phyloP scores from a whole-genome alignment of 2,329 filamentous ascomycete species.

The Pseudocercospora eumusae region DNA sequence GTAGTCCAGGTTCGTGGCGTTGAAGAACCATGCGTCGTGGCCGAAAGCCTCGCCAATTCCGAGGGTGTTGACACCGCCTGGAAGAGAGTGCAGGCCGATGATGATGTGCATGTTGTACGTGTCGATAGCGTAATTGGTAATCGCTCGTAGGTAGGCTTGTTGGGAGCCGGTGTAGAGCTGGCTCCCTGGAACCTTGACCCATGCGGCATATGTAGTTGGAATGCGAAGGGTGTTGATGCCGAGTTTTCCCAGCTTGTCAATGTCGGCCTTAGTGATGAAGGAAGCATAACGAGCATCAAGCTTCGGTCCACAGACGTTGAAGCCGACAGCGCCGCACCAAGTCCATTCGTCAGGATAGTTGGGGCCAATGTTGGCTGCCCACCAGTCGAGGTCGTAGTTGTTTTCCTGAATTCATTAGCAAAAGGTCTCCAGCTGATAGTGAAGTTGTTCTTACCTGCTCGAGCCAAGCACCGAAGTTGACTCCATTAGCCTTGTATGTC shows the following conservation, averaged over 20 bases:
- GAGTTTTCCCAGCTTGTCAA: conserved; percentile 40
- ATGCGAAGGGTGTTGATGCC: conserved; percentile 42
- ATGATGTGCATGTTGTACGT: conserved; percentile 43
- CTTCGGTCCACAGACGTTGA: conserved; percentile 20
- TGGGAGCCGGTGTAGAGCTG: conserved; percentile 42
- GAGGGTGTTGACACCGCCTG: conserved; percentile 39
- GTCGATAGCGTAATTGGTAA: conserved; percentile 42
- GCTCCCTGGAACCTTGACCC: conserved; percentile 41
- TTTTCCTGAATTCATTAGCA: background rate
- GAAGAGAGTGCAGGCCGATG: conserved; percentile 40
- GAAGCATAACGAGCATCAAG: conserved; percentile 24
- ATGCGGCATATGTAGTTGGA: conserved; percentile 43
- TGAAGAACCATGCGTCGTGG: conserved; percentile 43
- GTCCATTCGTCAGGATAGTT: conserved; percentile 40
- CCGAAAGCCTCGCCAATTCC: conserved; percentile 35
- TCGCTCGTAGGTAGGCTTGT: conserved; percentile 34
- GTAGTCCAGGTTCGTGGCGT: conserved; percentile 40
- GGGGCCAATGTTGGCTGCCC: conserved; percentile 14
- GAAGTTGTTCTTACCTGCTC: conserved; percentile 7
- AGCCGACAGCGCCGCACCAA: conserved; percentile 39
- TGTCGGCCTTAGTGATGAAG: conserved; percentile 30
- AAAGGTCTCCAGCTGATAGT: background rate
- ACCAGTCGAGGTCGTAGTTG: conserved; percentile 19
- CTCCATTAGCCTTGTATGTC: conserved; percentile 17
- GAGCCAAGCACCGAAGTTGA: conserved; percentile 24